Base-by-base conservation (phyloP, 164 flowering plant genomes). In the Sedum album region DNA sequence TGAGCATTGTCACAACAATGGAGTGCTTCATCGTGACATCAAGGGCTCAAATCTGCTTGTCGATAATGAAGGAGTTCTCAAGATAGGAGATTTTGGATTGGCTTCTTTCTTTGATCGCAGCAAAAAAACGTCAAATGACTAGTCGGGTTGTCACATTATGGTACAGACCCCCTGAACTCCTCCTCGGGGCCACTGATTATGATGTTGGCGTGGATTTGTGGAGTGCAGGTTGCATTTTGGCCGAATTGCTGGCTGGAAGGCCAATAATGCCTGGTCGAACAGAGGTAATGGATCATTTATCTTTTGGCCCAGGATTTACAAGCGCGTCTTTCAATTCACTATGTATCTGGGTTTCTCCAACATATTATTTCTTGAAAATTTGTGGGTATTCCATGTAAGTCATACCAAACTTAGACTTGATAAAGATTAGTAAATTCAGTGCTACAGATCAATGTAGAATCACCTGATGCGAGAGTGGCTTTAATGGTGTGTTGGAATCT, bases 191-290 rank as follows among this genome's bases (percentile, higher is more conserved):
- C 51, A 80, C 81, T 62, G 87, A 84, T 41, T 84, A 84, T 75
- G 82, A 80, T 36, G 87, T 80, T 1, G 83, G 84, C 7, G 70
- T 84, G 17, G 88, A 85, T 68, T 73, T 85, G 2, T 84, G 88
- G 88, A 84, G 88, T 73, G 82, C 83, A 23, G 88, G 88, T 4
- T 84, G 88, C 72, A 84, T 84, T 75, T 68, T 82, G 31, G 88
- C 84, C 17, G 88, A 84, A 75, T 65, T 84, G 35, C 71, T 84
- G 51, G 82, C 83, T 60, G 84, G 88, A 71, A 81, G 79, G 70
- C 88, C 86, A 48, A 82, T 84, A 36, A 81, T 84, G 83, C 85
- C 85, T 48, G 88, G 88, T 30, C 80, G 88, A 60, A 78, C 82
- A n/a, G 88, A 84, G 86, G 88, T 83, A 73, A 66, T 30, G 25